Conservation (phyloP, 1,139 yeast species). For the Spathaspora sp. region DNA sequence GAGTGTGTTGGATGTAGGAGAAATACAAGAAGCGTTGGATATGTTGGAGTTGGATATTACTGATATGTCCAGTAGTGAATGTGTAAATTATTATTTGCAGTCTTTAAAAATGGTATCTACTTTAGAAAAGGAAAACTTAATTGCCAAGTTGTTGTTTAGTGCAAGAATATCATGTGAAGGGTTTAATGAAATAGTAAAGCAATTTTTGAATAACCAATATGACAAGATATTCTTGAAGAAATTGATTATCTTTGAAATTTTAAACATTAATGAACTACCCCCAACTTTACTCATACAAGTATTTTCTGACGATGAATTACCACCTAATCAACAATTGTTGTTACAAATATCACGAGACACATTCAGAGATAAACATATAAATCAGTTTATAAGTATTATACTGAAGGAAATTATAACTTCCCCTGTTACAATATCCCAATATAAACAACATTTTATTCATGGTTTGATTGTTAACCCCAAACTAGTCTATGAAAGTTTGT, state of each 20-base stretch:
- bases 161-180: constrained; percentile 14
- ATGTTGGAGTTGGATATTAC: constrained; percentile 7
- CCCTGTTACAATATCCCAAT: constrained; percentile 6
- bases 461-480: constrained; percentile 23
- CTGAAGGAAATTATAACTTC: constrained; percentile 8
- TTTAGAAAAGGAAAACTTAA: constrained; percentile 12
- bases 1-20: constrained; percentile 17
- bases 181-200: constrained; percentile 9
- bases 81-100: constrained; percentile 5
- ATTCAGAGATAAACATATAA: constrained; percentile 9
- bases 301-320: constrained; percentile 17
- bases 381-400: constrained; percentile 10
- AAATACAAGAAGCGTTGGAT: constrained; percentile 19
- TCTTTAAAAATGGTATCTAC: constrained; percentile 6
- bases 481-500: constrained; percentile 23
- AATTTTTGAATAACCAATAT: constrained; percentile 11
- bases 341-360: constrained; percentile 14
- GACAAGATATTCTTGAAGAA: constrained; percentile 16
- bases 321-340: constrained; percentile 16
- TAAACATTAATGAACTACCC: constrained; percentile 18
- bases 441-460: constrained; percentile 16
- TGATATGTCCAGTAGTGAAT: background rate
- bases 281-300: constrained; percentile 15
- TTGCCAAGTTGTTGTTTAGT: constrained; percentile 20
- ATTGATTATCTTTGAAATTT: constrained; percentile 20